Conservation (phyloP, 2,329 filamentous ascomycete genomes). For the Penicillium sumatraense region DNA sequence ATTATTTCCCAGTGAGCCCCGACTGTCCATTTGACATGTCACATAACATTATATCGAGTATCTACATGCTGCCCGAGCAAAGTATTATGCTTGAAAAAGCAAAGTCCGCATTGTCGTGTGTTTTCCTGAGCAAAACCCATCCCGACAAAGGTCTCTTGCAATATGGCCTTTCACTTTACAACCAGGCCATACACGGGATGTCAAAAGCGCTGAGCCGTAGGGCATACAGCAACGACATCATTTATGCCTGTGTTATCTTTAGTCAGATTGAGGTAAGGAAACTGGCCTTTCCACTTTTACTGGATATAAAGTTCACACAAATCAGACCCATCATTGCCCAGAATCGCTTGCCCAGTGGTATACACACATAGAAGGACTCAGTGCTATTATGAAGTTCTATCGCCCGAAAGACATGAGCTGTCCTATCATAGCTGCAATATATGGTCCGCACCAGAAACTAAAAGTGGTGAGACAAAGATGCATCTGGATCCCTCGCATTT, state of each 20-base stretch:
- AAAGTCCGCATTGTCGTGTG: slow-evolving; percentile 2
- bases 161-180: slow-evolving; percentile 5
- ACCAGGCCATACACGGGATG: background rate
- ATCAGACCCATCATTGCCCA: slow-evolving; percentile 4
- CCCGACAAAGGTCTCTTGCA: background rate
- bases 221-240: slow-evolving; percentile 5
- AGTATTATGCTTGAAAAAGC: slow-evolving; percentile 7
- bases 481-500: too few relatives aligned
- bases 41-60: background rate
- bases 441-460: background rate
- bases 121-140: slow-evolving; percentile 4
- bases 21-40: background rate
- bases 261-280: slow-evolving; percentile 2
- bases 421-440: background rate
- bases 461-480: background rate
- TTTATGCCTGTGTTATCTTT: slow-evolving; percentile 8
- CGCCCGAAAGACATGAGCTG: background rate
- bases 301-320: background rate
- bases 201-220: background rate
- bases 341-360: background rate
- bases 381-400: background rate
- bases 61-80: background rate
- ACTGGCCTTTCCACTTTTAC: background rate
- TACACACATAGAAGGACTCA: background rate
- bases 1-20: background rate